phyloP scores from a whole-genome alignment of 1,139 yeast genomes.

The Hanseniaspora sp. region DNA sequence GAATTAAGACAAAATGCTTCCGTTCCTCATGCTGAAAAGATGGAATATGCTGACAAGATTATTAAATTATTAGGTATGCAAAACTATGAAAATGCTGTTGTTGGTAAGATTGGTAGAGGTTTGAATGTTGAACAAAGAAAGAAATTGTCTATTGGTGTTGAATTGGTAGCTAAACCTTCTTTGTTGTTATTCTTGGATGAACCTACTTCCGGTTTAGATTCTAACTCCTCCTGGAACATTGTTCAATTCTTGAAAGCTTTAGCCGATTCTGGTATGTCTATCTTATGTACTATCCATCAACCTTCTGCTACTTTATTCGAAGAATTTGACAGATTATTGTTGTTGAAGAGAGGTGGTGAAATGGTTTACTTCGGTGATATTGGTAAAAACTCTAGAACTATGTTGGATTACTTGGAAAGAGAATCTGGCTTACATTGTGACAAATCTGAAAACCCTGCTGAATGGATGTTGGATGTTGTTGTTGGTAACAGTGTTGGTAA shows the following conservation, averaged over 20 bases:
- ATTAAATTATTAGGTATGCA: slow-evolving; percentile 48
- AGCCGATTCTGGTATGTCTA: slow-evolving; percentile 47
- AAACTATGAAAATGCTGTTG: slow-evolving; percentile 51
- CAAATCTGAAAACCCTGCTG: slow-evolving; percentile 51
- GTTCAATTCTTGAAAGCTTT: slow-evolving; percentile 41
- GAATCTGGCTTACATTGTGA: slow-evolving; percentile 41
- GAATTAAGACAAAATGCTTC: slow-evolving; percentile 44
- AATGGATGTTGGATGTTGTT: slow-evolving; percentile 38
- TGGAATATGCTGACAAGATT: slow-evolving; percentile 50
- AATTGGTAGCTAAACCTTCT: slow-evolving; percentile 46
- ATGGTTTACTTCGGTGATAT: slow-evolving; percentile 61
- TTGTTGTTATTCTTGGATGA: slow-evolving; percentile 45
- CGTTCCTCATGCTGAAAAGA: slow-evolving; percentile 40
- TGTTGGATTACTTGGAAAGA: slow-evolving; percentile 47
- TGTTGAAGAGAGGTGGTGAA: slow-evolving; percentile 46
- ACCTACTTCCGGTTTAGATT: slow-evolving; percentile 51
- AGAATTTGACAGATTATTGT: slow-evolving; percentile 41
- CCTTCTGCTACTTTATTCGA: slow-evolving; percentile 48
- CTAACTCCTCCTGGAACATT: slow-evolving; percentile 50
- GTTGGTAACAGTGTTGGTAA: slow-evolving; percentile 47
- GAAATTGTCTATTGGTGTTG: slow-evolving; percentile 55
- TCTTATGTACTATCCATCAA: slow-evolving; percentile 48
- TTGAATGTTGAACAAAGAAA: slow-evolving; percentile 57
- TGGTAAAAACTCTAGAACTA: slow-evolving; percentile 41
- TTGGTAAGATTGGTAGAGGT: slow-evolving; percentile 48